Evolutionary conservation across 2,329 filamentous ascomycete genomes (phyloP).

Genomic region (Exophiala sideris): DNA sequence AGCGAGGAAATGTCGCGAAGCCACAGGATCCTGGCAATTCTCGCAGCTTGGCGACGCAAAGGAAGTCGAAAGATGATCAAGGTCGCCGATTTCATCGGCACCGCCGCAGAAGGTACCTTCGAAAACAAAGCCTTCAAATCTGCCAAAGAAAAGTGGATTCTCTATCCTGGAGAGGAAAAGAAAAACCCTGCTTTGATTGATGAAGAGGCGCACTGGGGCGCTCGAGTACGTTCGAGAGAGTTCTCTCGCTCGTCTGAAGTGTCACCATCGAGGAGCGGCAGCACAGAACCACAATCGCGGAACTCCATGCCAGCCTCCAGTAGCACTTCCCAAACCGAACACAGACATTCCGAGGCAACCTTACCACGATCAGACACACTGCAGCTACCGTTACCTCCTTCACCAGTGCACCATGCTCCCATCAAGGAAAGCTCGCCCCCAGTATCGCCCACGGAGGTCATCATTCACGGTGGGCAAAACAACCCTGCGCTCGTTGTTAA

Average conservation of each 20-base stretch:
- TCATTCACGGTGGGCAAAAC: background rate
- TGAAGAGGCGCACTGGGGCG: background rate
- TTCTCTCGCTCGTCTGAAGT: background rate
- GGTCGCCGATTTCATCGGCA: conserved; percentile 1
- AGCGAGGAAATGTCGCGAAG: background rate
- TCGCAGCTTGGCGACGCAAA: background rate
- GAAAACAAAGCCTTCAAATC: background rate
- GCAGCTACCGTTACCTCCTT: background rate
- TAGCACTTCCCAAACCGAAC: background rate
- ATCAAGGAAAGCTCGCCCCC: background rate
- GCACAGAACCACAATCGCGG: background rate
- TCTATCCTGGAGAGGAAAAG: background rate
- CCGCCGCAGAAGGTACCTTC: background rate
- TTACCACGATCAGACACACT: background rate
- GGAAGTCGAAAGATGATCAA: background rate
- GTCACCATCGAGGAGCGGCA: background rate
- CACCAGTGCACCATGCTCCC: background rate
- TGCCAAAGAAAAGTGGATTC: background rate
- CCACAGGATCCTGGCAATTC: background rate
- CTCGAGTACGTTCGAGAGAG: background rate
- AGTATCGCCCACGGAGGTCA: background rate
- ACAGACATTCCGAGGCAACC: background rate
- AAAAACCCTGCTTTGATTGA: background rate
- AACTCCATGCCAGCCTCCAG: background rate
- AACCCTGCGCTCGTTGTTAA: background rate